Percentiles rank a stretch among this genome's conserved stretches.
Conservation (phyloP, 805 yeast species). For the Saturnispora galanensis region DNA sequence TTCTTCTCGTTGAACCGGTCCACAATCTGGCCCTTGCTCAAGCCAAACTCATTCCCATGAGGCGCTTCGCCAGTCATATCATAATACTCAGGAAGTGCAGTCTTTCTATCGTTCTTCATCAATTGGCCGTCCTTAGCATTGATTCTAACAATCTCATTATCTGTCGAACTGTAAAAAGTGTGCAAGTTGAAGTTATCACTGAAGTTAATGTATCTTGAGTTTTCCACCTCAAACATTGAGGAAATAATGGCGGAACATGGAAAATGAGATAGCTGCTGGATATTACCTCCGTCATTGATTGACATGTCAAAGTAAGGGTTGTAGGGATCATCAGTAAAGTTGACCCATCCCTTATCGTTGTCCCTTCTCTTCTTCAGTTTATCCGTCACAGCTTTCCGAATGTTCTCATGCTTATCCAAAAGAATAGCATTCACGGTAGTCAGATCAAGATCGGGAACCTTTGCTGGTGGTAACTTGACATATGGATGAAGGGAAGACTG, state of each 20-base stretch:
- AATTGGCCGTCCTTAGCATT: conserved; percentile 43
- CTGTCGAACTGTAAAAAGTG: conserved; percentile 27
- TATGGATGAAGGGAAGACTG: conserved; percentile 58
- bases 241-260: conserved; percentile 77
- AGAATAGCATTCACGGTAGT: conserved; percentile 71
- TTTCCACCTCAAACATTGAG: conserved; percentile 54
- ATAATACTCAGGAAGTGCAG: conserved; percentile 34
- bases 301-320: conserved; percentile 72
- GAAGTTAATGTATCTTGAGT: conserved; percentile 44
- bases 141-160: conserved; percentile 26
- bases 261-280: conserved; percentile 50
- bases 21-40: conserved; percentile 13
- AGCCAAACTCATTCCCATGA: conserved; percentile 17
- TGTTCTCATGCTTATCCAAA: conserved; percentile 64
- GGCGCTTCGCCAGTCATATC: conserved; percentile 26
- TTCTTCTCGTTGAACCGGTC: conserved; percentile 12
- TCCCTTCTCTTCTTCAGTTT: conserved; percentile 64
- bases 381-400: conserved; percentile 77
- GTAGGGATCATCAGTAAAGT: conserved; percentile 77
- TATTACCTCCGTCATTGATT: conserved; percentile 33
- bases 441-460: conserved; percentile 86
- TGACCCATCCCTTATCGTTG: conserved; percentile 66
- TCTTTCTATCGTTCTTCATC: conserved; percentile 31
- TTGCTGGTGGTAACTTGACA: conserved; percentile 79
- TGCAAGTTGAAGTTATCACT: conserved; percentile 37